Evolutionary conservation across 805 yeast species (phyloP).

Genomic region (Candida sphagnicola): DNA sequence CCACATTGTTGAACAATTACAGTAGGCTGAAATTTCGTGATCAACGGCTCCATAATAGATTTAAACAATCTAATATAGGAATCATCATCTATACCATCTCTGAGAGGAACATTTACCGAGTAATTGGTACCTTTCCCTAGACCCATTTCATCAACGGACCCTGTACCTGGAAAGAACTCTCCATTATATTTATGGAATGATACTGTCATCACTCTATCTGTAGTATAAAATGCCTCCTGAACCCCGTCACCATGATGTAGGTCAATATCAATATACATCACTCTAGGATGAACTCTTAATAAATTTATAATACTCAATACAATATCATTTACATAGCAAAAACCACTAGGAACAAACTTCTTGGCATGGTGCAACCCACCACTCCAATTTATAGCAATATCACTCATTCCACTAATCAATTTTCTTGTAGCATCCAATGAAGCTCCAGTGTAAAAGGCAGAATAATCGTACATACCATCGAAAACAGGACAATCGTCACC

Average conservation of each 20-base stretch:
- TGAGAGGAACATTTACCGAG: constrained; percentile 85
- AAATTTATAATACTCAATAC: constrained; percentile 84
- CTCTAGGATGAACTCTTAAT: constrained; percentile 85
- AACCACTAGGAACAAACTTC: constrained; percentile 90
- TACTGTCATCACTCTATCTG: constrained; percentile 95
- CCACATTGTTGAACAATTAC: constrained; percentile 96
- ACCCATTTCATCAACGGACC: constrained; percentile 85
- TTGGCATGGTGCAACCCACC: constrained; percentile 98
- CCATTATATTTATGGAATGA: constrained; percentile 93
- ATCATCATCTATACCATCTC: constrained; percentile 95
- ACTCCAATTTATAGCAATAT: constrained; percentile 93
- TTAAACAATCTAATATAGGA: constrained; percentile 73
- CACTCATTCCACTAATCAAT: constrained; percentile 79
- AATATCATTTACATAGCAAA: constrained; percentile 92
- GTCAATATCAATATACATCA: constrained; percentile 89
- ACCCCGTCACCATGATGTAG: constrained; percentile 98
- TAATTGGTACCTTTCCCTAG: constrained; percentile 85
- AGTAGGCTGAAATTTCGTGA: constrained; percentile 88
- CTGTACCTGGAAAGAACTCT: constrained; percentile 96
- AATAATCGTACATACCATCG: constrained; percentile 91
- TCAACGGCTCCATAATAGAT: constrained; percentile 85
- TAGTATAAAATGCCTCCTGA: constrained; percentile 92
- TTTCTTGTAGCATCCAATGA: constrained; percentile 90
- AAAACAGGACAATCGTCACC: constrained; percentile 95
- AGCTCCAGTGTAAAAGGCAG: constrained; percentile 88